These are phyloP conservation scores for Solanum okadae DNA, from an alignment of 257 asterid species.

Conservation along the genomic window DNA sequence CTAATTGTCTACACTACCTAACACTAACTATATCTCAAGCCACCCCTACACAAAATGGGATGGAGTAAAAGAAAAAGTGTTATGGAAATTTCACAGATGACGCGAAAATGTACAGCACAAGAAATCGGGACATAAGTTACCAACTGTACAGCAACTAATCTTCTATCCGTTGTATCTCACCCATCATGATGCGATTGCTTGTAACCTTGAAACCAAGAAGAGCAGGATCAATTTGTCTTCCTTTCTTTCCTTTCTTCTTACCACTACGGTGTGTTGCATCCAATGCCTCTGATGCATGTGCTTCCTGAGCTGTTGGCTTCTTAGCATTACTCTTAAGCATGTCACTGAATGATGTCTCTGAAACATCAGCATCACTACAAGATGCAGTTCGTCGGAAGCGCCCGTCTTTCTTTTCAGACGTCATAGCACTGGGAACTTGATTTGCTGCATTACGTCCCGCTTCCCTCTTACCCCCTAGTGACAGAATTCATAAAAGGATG, in stretches of 20 bases:
- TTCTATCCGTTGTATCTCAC: slow-evolving; percentile 86
- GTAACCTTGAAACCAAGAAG: slow-evolving; percentile 96
- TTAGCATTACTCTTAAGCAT: slow-evolving; percentile 77
- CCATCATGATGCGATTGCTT: slow-evolving; percentile 98
- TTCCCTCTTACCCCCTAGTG: slow-evolving; percentile 44
- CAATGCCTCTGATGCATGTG: slow-evolving; percentile 19
- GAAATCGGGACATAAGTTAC: neutral
- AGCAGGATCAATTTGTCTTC: slow-evolving; percentile 95
- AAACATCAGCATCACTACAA: slow-evolving; percentile 60
- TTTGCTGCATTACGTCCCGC: slow-evolving; percentile 28
- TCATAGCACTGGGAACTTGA: slow-evolving; percentile 19
- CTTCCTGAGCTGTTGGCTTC: slow-evolving; percentile 57
- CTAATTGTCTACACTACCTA: neutral
- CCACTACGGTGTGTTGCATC: slow-evolving; percentile 40
- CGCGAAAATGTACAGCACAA: neutral
- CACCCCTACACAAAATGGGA: neutral
- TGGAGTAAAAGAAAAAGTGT: neutral
- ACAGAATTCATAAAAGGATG: neutral
- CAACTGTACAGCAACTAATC: slow-evolving; percentile 27
- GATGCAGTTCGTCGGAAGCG: slow-evolving; percentile 74
- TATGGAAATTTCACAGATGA: neutral
- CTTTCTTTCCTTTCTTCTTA: slow-evolving; percentile 96
- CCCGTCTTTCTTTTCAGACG: slow-evolving; percentile 43
- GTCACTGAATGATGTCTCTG: slow-evolving; percentile 90
- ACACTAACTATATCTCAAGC: neutral